phyloP scores from a whole-genome alignment of 495 filamentous ascomycete genomes.

The Hyaloscypha finlandica region DNA sequence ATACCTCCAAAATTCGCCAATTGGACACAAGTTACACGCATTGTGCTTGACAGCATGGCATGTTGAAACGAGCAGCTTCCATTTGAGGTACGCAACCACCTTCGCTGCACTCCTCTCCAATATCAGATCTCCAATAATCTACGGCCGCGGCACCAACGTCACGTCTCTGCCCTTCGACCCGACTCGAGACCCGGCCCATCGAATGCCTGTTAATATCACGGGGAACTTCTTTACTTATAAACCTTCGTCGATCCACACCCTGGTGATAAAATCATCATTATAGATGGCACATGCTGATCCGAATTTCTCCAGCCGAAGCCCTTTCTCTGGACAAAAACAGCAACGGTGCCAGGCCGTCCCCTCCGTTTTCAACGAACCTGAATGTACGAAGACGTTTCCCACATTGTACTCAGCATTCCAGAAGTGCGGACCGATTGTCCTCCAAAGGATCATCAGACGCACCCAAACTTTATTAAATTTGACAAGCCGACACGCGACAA shows the following conservation, averaged over 20 bases:
- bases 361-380: not conserved
- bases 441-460: not conserved
- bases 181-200: not conserved
- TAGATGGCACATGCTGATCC: constrained; percentile 18
- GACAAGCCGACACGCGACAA: constrained; percentile 28
- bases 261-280: constrained; percentile 4
- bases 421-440: constrained; percentile 5
- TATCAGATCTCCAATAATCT: constrained; percentile 1
- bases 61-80: constrained; percentile 11
- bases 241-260: constrained; percentile 9
- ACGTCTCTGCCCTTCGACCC: not conserved
- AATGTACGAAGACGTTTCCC: constrained; percentile 3
- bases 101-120: constrained; percentile 3
- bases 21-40: constrained; percentile 15
- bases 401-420: not conserved
- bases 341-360: not conserved
- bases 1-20: constrained; percentile 1
- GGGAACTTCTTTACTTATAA: not conserved
- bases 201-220: constrained; percentile 7
- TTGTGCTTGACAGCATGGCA: constrained; percentile 16
- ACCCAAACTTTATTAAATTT: constrained; percentile 16
- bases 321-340: not conserved
- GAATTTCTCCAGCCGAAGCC: constrained; percentile 13
- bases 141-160: not conserved
- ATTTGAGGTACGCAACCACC: constrained; percentile 15